Conservation (phyloP, 441 rosid species). For the Gossypium trilobum region DNA sequence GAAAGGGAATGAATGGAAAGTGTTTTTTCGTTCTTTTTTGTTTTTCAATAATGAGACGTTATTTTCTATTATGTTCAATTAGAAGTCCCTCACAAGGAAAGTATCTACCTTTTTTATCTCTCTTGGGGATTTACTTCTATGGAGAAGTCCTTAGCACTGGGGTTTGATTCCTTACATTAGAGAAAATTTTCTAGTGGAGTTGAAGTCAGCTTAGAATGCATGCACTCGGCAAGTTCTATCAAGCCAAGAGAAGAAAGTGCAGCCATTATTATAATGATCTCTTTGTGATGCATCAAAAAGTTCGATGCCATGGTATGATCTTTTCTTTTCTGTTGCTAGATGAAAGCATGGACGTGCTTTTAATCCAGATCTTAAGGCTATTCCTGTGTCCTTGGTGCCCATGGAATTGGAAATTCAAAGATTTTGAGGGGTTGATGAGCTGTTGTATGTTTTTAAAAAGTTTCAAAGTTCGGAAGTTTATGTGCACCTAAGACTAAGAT, state of each 20-base stretch:
- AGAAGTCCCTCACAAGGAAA: not conserved
- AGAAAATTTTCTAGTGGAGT: not conserved
- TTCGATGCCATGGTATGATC: not conserved
- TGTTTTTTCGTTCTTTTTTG: constrained; percentile 3
- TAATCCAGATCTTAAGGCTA: constrained; percentile 1
- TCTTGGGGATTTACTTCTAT: not conserved
- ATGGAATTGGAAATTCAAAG: not conserved
- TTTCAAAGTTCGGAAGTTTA: constrained; percentile 6
- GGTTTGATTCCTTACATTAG: not conserved
- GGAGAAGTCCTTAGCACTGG: not conserved
- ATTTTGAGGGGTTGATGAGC: not conserved
- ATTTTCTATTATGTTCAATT: not conserved
- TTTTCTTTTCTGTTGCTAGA: not conserved
- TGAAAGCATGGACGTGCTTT: not conserved
- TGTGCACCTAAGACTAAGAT: not conserved
- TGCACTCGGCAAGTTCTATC: not conserved
- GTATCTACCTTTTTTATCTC: not conserved
- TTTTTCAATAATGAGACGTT: not conserved
- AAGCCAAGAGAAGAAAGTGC: constrained; percentile 2
- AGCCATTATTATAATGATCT: not conserved
- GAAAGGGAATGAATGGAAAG: not conserved
- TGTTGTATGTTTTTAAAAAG: not conserved
- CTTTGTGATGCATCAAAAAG: not conserved
- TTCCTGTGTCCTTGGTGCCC: not conserved
- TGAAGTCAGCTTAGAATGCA: not conserved